Conservation (phyloP, 495 filamentous ascomycete genomes). For the Neurospora tetrasperma region DNA sequence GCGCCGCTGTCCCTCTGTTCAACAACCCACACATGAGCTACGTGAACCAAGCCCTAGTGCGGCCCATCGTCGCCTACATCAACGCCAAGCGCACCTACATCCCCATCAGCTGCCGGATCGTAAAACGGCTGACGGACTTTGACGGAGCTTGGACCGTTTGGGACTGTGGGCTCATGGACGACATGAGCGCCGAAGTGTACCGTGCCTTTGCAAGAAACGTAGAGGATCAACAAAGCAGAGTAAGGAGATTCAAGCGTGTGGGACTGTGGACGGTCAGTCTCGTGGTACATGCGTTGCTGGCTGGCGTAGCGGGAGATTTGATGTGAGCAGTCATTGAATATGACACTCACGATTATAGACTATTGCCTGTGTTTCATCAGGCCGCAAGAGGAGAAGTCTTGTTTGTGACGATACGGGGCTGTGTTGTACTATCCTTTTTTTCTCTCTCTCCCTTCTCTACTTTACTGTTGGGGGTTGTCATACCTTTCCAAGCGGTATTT, state of each 20-base stretch:
- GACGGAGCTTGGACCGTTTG: constrained; percentile 93
- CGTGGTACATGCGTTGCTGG: constrained; percentile 85
- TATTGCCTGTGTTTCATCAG: not conserved
- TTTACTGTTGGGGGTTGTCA: not conserved
- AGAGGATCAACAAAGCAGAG: constrained; percentile 71
- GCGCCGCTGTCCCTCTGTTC: constrained; percentile 85
- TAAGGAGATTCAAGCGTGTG: constrained; percentile 86
- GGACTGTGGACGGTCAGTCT: constrained; percentile 91
- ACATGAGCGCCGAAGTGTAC: constrained; percentile 89
- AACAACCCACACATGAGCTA: constrained; percentile 76
- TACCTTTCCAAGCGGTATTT: not conserved
- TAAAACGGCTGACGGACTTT: constrained; percentile 79
- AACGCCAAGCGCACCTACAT: constrained; percentile 90
- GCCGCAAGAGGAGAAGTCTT: not conserved
- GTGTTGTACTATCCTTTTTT: not conserved
- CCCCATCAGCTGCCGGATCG: constrained; percentile 85
- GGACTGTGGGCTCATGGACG: constrained; percentile 91
- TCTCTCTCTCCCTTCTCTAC: constrained; percentile 7
- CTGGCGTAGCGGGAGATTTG: constrained; percentile 86
- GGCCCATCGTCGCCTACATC: constrained; percentile 98
- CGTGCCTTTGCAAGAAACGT: constrained; percentile 84
- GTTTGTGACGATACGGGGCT: not conserved
- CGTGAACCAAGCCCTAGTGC: constrained; percentile 87
- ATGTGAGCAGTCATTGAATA: constrained; percentile 17
- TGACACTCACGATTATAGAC: not conserved